Conservation (phyloP, 2,329 filamentous ascomycete species). For the Colletotrichum melonis region DNA sequence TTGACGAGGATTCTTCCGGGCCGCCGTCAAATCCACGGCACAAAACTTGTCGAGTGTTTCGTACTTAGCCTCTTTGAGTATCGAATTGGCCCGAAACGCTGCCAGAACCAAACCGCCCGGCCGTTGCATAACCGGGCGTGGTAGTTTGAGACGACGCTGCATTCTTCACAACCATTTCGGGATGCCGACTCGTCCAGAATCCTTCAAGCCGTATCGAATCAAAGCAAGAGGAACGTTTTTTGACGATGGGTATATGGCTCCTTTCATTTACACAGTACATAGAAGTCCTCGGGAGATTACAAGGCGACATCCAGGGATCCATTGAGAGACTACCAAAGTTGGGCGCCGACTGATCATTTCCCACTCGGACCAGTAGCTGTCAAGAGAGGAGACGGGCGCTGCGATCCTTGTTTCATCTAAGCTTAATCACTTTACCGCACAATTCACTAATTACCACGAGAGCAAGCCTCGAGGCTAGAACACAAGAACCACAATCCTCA, state of each 20-base stretch:
- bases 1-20: neutral
- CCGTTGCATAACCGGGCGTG: neutral
- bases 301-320: neutral
- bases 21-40: neutral
- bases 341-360: neutral
- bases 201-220: neutral
- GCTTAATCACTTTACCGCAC: slow-evolving; percentile 22
- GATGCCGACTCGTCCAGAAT: neutral
- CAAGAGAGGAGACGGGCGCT: slow-evolving; percentile 10
- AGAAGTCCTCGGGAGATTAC: neutral
- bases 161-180: neutral
- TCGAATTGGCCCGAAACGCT: slow-evolving; percentile 3
- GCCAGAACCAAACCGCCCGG: neutral
- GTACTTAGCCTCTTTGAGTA: slow-evolving; percentile 19
- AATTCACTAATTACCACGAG: neutral
- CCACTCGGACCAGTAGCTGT: neutral
- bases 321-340: neutral
- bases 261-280: slow-evolving; percentile 10
- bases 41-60: slow-evolving; percentile 25
- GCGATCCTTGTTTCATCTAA: slow-evolving; percentile 29
- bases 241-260: slow-evolving; percentile 12
- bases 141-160: neutral
- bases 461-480: neutral
- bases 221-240: neutral
- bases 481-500: neutral